A percentile compares a stretch with the other conserved stretches of the same genome.
These are phyloP conservation scores for Capsella bursapastoris DNA, from an alignment of 345 rosid genomes.

Conservation along the genomic window DNA sequence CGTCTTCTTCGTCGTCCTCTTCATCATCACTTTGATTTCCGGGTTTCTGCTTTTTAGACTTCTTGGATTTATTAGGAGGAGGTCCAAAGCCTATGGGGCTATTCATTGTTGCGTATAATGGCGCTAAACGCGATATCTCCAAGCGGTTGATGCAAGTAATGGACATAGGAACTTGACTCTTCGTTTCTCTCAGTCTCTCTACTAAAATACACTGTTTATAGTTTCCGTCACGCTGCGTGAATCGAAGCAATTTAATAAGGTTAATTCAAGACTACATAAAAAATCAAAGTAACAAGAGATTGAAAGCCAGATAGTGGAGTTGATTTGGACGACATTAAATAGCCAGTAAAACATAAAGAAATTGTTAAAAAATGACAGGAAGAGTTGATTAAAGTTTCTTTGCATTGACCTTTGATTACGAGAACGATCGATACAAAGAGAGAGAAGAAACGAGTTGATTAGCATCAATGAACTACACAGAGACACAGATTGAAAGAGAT, in stretches of 20 bases:
- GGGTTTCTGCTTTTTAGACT: constrained; percentile 48
- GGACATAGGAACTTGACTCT: constrained; percentile 31
- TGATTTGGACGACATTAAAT: not conserved
- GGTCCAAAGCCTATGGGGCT: constrained; percentile 82
- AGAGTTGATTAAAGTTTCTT: not conserved
- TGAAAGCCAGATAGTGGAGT: not conserved
- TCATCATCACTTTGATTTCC: constrained; percentile 43
- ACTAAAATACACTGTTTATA: constrained; percentile 15
- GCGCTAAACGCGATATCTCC: constrained; percentile 35
- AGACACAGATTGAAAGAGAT: not conserved
- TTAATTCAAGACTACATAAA: not conserved
- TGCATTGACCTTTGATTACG: too few relatives aligned
- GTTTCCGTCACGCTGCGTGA: constrained; percentile 29
- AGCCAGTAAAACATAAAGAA: not conserved
- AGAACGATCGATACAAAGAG: not conserved
- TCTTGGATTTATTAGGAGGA: constrained; percentile 63
- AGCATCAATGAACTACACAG: not conserved
- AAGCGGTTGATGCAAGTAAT: constrained; percentile 36
- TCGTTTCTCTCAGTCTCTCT: constrained; percentile 14
- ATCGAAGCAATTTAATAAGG: not conserved
- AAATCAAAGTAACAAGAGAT: not conserved
- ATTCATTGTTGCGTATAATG: constrained; percentile 60
- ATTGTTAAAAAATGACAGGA: not conserved
- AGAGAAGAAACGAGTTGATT: constrained; percentile 3
- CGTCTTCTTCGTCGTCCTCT: constrained; percentile 41